phyloP scores from a whole-genome alignment of 2,329 filamentous ascomycete genomes.

The Hymenoscyphus albidus region DNA sequence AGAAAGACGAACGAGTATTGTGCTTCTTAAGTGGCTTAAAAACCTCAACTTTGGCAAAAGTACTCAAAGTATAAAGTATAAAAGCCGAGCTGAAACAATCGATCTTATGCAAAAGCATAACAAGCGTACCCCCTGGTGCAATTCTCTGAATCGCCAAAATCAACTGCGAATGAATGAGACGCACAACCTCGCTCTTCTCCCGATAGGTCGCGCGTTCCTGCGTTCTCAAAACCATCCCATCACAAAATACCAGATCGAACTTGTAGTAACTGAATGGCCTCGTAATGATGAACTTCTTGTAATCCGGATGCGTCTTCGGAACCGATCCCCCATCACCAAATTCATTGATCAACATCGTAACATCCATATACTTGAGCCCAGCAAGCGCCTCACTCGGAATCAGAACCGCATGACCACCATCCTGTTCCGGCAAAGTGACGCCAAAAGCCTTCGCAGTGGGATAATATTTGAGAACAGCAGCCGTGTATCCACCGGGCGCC shows the following conservation, averaged over 20 bases:
- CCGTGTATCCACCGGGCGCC: constrained; percentile 19
- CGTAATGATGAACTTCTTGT: constrained; percentile 14
- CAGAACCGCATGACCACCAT: constrained; percentile 26
- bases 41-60: constrained; percentile 23
- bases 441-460: constrained; percentile 10
- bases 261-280: constrained; percentile 23
- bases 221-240: constrained; percentile 28
- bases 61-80: constrained; percentile 24
- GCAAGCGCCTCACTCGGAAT: constrained; percentile 8
- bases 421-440: constrained; percentile 21
- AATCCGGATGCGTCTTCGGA: constrained; percentile 18
- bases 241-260: constrained; percentile 31
- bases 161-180: constrained; percentile 24
- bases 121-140: constrained; percentile 20
- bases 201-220: constrained; percentile 25
- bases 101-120: constrained; percentile 29
- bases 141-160: constrained; percentile 28
- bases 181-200: constrained; percentile 18
- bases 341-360: constrained; percentile 24
- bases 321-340: constrained; percentile 16
- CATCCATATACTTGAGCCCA: constrained; percentile 16
- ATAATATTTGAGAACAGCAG: constrained; percentile 11
- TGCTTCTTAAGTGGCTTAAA: constrained; percentile 29
- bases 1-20: constrained; percentile 25
- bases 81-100: constrained; percentile 22